phyloP scores from a whole-genome alignment of 192 early-diverging fungal genomes.

The Dispira simplex region DNA sequence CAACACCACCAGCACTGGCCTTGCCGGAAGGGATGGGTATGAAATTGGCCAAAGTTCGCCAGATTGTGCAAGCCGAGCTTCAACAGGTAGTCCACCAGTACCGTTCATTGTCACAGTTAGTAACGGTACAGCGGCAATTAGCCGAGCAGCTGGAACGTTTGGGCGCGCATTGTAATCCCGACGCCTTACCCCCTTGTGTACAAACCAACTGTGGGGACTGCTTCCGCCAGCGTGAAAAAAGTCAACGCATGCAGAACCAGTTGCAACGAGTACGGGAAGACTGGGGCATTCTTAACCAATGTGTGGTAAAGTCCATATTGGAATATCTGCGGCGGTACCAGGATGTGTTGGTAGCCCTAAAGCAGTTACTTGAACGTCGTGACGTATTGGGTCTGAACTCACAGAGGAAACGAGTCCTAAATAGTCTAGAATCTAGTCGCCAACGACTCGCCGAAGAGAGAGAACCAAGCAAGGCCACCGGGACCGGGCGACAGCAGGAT shows the following conservation, averaged over 20 bases:
- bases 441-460: not conserved
- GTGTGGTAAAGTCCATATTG: too few relatives aligned
- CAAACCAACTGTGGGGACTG: not conserved
- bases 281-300: not conserved
- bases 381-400: not conserved
- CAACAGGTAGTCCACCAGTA: not conserved
- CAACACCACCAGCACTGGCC: not conserved
- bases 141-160: conserved; percentile 3
- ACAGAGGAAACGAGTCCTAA: not conserved
- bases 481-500: not conserved
- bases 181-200: not conserved
- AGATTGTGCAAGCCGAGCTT: not conserved
- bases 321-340: conserved; percentile 6
- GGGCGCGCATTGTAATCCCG: not conserved
- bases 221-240: not conserved
- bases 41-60: not conserved
- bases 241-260: not conserved
- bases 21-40: not conserved
- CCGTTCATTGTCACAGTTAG: not conserved
- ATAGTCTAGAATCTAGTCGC: not conserved
- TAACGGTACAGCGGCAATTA: not conserved
- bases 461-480: not conserved
- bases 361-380: not conserved
- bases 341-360: conserved; percentile 7
- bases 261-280: not conserved